Evolutionary conservation across 2,329 filamentous ascomycete genomes (phyloP), one percentile per base, ranked within the genome.

Genomic region (Ophiostoma sp.): DNA sequence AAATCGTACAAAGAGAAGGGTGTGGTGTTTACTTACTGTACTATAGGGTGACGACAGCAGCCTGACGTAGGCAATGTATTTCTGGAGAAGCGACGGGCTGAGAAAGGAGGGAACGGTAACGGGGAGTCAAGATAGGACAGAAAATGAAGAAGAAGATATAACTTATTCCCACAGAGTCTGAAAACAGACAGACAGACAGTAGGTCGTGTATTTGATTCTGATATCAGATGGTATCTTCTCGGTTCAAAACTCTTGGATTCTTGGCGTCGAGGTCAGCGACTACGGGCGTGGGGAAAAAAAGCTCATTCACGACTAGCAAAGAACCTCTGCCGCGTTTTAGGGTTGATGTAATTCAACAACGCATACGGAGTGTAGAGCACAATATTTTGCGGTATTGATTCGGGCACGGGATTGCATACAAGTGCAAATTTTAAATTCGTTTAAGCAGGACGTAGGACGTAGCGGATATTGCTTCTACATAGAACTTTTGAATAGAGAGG

Each of bases 11-110:
- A 4, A 9, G 39, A 48, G 11, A 63, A 71, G 39, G 12, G 15
- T 5, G 12, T n/a, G 45, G 36, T 1, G 19, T 9, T 19, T 11
- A 31, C 7, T 17, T 6, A n/a, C n/a, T n/a, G n/a, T 31, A 11
- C 11, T 70, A 42, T 70, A 70, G 68, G 69, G 66, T 69, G 66
- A 55, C 66, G 66, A 55, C 66, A 39, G 48, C 66, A 36, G 17
- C 45, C 50, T 69, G 48, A 55, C 17, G 45, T 69, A 69, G 48
- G 48, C 66, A 50, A 69, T 52, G 48, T 55, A 36, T 36, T 52
- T 39, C 48, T 17, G n/a, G 48, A 31, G 28, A 50, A 25, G 28
- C 3, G 25, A n/a, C 25, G 42, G 64, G 15, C 15, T 19, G 15
- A n/a, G 25, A 25, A 17, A 48, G 25, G 15, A 42, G 64, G 64